Conservation (phyloP, 192 early-diverging fungal species). For the Jimgerdemannia flammicorona region DNA sequence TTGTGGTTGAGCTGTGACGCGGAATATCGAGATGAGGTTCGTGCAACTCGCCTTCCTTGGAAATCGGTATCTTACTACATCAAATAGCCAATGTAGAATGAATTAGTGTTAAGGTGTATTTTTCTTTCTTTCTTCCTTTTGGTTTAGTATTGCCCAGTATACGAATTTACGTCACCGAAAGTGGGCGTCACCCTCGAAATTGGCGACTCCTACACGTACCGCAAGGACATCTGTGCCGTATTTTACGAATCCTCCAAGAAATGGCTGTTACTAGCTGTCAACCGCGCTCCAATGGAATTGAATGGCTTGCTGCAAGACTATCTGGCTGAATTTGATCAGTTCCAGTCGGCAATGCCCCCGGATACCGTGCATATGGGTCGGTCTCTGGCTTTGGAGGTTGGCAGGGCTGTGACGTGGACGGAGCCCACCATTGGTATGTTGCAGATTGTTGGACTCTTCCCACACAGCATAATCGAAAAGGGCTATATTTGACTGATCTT, state of each 20-base stretch:
- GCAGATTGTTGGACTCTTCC: background rate
- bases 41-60: background rate
- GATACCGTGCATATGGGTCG: slow-evolving; percentile 61
- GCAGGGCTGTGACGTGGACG: slow-evolving; percentile 25
- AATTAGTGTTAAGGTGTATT: background rate
- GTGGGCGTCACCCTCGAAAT: slow-evolving; percentile 64
- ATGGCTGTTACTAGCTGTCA: slow-evolving; percentile 63
- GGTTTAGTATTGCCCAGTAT: slow-evolving; percentile 59
- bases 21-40: slow-evolving; percentile 68
- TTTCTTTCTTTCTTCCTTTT: background rate
- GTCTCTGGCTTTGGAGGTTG: slow-evolving; percentile 65
- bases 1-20: slow-evolving; percentile 76
- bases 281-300: slow-evolving; percentile 66
- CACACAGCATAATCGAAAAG: no score
- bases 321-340: slow-evolving; percentile 57
- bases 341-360: slow-evolving; percentile 46
- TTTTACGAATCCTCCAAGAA: slow-evolving; percentile 58
- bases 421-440: slow-evolving; percentile 12
- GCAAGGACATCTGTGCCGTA: slow-evolving; percentile 57
- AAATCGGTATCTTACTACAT: no score
- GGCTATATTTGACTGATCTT: no score
- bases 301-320: slow-evolving; percentile 67
- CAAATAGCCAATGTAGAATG: no score
- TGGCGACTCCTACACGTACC: slow-evolving; percentile 69
- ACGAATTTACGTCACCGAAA: slow-evolving; percentile 59